Percentiles rank a stretch among this genome's conserved stretches.
phyloP scores from a whole-genome alignment of 805 yeast genomes.

The Suhomyces canberraensis region DNA sequence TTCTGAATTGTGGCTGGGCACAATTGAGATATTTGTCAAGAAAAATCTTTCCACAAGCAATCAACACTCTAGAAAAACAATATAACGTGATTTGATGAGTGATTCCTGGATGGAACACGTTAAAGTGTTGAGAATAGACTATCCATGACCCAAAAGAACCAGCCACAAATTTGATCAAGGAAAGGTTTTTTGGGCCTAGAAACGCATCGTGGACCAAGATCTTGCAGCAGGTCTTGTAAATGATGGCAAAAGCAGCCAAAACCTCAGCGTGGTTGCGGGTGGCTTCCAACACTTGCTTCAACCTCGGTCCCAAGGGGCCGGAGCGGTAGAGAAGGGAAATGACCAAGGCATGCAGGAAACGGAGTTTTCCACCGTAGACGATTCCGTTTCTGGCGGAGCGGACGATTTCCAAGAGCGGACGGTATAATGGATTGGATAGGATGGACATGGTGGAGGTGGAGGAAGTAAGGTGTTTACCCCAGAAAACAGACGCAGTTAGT shows the following conservation, averaged over 20 bases:
- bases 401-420: slow-evolving; percentile 32
- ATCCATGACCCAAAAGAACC: slow-evolving; percentile 42
- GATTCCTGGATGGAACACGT: slow-evolving; percentile 45
- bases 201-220: slow-evolving; percentile 29
- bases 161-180: slow-evolving; percentile 33
- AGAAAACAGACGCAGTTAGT: too few species aligned
- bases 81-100: slow-evolving; percentile 75
- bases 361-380: slow-evolving; percentile 58
- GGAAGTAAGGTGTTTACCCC: background rate
- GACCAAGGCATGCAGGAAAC: slow-evolving; percentile 64
- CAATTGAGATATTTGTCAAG: slow-evolving; percentile 38
- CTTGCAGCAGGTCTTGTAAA: slow-evolving; percentile 43
- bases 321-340: slow-evolving; percentile 54
- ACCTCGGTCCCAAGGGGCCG: slow-evolving; percentile 47
- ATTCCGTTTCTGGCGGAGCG: slow-evolving; percentile 46
- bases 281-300: slow-evolving; percentile 46
- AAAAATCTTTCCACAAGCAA: slow-evolving; percentile 57
- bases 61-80: slow-evolving; percentile 62
- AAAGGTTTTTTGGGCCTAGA: slow-evolving; percentile 29
- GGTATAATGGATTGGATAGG: slow-evolving; percentile 20
- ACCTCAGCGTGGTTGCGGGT: slow-evolving; percentile 55
- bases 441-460: slow-evolving; percentile 12
- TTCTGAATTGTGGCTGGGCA: slow-evolving; percentile 31
- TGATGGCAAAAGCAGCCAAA: slow-evolving; percentile 53
- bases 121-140: slow-evolving; percentile 44